phyloP scores from a whole-genome alignment of 2,329 filamentous ascomycete species.

The Xylariales sp. region DNA sequence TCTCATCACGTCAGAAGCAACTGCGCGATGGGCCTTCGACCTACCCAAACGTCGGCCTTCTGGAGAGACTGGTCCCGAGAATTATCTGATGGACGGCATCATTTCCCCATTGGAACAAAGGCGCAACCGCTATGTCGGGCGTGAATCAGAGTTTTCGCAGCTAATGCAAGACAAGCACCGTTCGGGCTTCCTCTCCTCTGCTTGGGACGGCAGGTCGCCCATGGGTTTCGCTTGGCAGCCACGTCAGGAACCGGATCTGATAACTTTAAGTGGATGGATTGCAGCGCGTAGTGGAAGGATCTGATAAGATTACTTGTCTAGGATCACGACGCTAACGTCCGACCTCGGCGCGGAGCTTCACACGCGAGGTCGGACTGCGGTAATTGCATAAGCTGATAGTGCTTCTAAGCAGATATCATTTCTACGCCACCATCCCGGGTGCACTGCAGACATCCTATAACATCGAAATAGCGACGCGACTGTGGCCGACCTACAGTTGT shows the following conservation, averaged over 20 bases:
- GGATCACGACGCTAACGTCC: too few species aligned
- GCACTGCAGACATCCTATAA: too few species aligned
- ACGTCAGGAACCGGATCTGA: constrained; percentile 29
- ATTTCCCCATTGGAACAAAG: constrained; percentile 13
- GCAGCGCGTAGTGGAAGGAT: constrained; percentile 6
- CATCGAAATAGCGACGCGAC: too few species aligned
- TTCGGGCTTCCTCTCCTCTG: constrained; percentile 2
- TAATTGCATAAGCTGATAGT: too few species aligned
- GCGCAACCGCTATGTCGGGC: neutral
- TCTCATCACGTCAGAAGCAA: constrained; percentile 4
- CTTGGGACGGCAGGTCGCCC: constrained; percentile 7
- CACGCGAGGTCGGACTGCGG: too few species aligned
- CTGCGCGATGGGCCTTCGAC: neutral
- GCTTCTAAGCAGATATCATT: too few species aligned
- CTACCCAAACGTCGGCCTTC: neutral
- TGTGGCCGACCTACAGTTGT: too few species aligned
- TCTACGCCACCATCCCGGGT: too few species aligned
- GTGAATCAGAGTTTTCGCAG: constrained; percentile 19
- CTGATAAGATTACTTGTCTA: constrained; percentile 11
- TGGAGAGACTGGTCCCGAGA: constrained; percentile 11
- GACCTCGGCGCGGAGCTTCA: too few species aligned
- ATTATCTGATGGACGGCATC: constrained; percentile 11
- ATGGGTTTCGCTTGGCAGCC: constrained; percentile 18
- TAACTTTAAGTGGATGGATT: constrained; percentile 28
- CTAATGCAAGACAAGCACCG: constrained; percentile 14